Evolutionary conservation across 1,284 basidiomycete species (phyloP).

Genomic region (Wallemia ichthyophaga): DNA sequence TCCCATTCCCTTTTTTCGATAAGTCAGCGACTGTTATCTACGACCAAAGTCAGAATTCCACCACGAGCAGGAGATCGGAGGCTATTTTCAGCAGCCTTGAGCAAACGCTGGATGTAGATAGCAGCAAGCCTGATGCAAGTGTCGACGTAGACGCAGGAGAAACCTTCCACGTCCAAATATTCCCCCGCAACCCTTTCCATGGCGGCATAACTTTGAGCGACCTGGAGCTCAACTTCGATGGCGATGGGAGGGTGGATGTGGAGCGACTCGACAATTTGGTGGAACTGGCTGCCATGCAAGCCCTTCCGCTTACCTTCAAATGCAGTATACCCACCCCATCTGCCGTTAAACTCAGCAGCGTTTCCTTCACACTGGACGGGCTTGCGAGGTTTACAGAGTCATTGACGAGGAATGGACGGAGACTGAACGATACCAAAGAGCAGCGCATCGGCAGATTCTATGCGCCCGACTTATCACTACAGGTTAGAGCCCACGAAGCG

Average conservation of each 20-base stretch:
- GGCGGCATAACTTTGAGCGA: neutral
- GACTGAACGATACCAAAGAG: neutral
- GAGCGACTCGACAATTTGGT: neutral
- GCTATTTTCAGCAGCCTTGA: neutral
- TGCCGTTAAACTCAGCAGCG: neutral
- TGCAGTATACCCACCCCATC: neutral
- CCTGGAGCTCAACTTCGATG: neutral
- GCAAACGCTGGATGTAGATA: neutral
- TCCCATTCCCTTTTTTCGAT: neutral
- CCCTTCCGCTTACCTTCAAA: neutral
- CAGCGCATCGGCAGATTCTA: neutral
- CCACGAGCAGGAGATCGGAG: neutral
- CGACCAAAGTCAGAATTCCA: neutral
- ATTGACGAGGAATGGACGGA: neutral
- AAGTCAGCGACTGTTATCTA: neutral
- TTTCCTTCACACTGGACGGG: neutral
- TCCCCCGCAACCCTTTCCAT: neutral
- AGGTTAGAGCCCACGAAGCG: neutral
- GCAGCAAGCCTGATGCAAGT: neutral
- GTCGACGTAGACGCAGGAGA: neutral
- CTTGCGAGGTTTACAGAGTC: neutral
- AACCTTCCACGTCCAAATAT: neutral
- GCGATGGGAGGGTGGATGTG: neutral
- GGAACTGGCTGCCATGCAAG: neutral
- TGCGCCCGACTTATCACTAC: neutral